Evolutionary conservation across 2,329 filamentous ascomycete genomes (phyloP), one percentile per base, ranked within the genome.

Genomic region (Cladophialophora carrionii): DNA sequence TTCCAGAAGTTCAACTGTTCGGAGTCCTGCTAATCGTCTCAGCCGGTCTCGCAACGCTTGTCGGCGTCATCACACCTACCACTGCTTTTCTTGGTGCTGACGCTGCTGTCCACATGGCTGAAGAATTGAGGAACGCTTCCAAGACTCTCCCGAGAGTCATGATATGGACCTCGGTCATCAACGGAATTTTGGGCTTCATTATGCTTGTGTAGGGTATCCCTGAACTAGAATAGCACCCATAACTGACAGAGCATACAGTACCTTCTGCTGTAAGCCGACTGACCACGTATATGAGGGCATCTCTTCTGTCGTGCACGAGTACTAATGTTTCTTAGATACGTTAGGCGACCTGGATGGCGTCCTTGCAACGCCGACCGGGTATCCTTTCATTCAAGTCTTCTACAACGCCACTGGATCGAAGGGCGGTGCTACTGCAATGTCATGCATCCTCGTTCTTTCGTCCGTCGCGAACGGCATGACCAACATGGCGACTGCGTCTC

Each of bases 341-440:
- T 26, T 59, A 12, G 57, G 57, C 20, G 46, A 59, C 26, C 26
- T 59, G 12, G 57, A 59, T 29, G 20, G 29, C n/a, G 57, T 51
- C 10, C 43, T 59, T 6, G 46, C 57, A 14, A 59, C 57, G 17
- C 57, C 57, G 7, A 59, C 57, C n/a, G 43, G 57, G 2, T 59
- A 49, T 32, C 57, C 76, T 0, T 78, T 77, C 57, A 76, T 78
- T 54, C 71, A 77, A 57, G 69, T 78, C 63, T 77, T 78, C 61
- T 74, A 71, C 65, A 73, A 75, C 43, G 72, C 72, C 4, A 78
- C 77, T 7, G 56, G 73, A 31, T 72, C 69, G 26, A 61, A 67
- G 10, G 71, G 67, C 1, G 76, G 71, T n/a, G 72, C 76, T 14
- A 73, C 67, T 26, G 71, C 71, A 12, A 74, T 76, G 71, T 71